A percentile compares a stretch with the other conserved stretches of the same genome.
phyloP scores from a whole-genome alignment of 1,284 basidiomycete species.

The Mycosarcoma maydis region DNA sequence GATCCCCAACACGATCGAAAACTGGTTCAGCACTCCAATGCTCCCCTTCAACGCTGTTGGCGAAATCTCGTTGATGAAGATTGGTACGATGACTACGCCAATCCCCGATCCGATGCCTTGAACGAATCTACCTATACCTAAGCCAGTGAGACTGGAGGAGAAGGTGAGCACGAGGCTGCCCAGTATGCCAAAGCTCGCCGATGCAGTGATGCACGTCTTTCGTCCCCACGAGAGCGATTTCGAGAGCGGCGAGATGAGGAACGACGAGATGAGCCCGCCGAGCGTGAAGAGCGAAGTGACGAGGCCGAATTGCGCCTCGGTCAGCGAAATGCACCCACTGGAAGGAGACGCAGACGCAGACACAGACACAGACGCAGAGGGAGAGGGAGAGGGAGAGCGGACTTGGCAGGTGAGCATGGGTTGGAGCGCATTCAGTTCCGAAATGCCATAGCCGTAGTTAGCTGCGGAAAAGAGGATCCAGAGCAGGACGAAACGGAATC shows the following conservation, averaged over 20 bases:
- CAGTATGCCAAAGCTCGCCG: slow-evolving; percentile 20
- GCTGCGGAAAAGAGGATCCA: slow-evolving; percentile 58
- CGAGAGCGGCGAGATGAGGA: slow-evolving; percentile 37
- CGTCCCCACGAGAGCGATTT: slow-evolving; percentile 32
- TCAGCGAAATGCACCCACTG: slow-evolving; percentile 42
- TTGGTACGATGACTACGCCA: slow-evolving; percentile 84
- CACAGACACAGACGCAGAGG: no score
- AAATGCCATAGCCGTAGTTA: slow-evolving; percentile 64
- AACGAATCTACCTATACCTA: slow-evolving; percentile 69
- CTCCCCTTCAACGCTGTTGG: slow-evolving; percentile 78
- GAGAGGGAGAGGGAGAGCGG: no score
- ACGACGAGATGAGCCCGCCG: slow-evolving; percentile 80
- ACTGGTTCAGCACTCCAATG: slow-evolving; percentile 80
- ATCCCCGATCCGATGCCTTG: slow-evolving; percentile 83
- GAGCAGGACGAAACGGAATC: slow-evolving; percentile 39
- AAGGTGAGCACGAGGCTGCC: slow-evolving; percentile 31
- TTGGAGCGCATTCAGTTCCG: slow-evolving; percentile 62
- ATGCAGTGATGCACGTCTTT: slow-evolving; percentile 24
- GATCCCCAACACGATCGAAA: slow-evolving; percentile 63
- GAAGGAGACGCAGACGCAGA: slow-evolving; percentile 13
- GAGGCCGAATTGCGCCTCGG: slow-evolving; percentile 73
- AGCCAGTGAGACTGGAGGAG: slow-evolving; percentile 4
- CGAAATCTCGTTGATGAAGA: slow-evolving; percentile 84
- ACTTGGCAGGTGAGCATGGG: slow-evolving; percentile 52
- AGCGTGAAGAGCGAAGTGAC: slow-evolving; percentile 85